A percentile compares a stretch with the other conserved stretches of the same genome.
Conservation (phyloP, 2,329 filamentous ascomycete species). For the Kalmusia sp. region DNA sequence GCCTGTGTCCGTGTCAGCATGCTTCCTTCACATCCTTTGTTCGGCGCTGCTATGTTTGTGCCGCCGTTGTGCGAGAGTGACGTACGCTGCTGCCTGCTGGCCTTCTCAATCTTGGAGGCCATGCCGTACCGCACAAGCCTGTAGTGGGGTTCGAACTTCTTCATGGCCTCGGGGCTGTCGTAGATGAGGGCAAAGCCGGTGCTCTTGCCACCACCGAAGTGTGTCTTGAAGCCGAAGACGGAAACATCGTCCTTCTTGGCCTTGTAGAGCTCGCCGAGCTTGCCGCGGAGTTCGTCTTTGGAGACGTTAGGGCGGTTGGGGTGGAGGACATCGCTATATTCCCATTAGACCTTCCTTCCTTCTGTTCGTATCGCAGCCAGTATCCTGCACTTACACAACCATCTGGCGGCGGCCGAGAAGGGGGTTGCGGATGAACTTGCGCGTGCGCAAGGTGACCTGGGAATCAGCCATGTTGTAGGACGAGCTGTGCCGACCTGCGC, state of each 20-base stretch:
- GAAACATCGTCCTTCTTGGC: conserved; percentile 95
- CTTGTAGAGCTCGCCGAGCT: conserved; percentile 97
- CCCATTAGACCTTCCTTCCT: conserved; percentile 36
- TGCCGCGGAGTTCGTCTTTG: conserved; percentile 97
- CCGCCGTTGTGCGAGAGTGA: conserved; percentile 44
- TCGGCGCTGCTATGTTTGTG: conserved; percentile 13
- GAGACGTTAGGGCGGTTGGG: conserved; percentile 97
- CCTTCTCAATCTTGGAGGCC: conserved; percentile 94
- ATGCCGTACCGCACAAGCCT: conserved; percentile 92
- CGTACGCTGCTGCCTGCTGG: conserved; percentile 98
- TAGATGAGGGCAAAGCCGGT: conserved; percentile 99
- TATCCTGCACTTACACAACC: conserved; percentile 78
- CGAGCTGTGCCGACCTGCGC: conserved; percentile 40
- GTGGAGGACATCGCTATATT: conserved; percentile 94
- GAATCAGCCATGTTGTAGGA: conserved; percentile 80
- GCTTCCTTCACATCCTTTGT: conserved; percentile 18
- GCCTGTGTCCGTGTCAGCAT: conserved; percentile 67
- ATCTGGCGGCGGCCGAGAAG: conserved; percentile 99
- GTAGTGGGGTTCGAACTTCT: conserved; percentile 99
- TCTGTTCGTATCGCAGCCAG: conserved; percentile 7
- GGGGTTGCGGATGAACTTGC: conserved; percentile 99
- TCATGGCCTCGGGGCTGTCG: conserved; percentile 97
- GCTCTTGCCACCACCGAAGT: conserved; percentile 99
- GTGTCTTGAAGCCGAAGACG: conserved; percentile 97
- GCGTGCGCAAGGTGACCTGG: conserved; percentile 74